Evolutionary conservation across 192 early-diverging fungal species (phyloP).

Genomic region (Jimgerdemannia lactiflua): DNA sequence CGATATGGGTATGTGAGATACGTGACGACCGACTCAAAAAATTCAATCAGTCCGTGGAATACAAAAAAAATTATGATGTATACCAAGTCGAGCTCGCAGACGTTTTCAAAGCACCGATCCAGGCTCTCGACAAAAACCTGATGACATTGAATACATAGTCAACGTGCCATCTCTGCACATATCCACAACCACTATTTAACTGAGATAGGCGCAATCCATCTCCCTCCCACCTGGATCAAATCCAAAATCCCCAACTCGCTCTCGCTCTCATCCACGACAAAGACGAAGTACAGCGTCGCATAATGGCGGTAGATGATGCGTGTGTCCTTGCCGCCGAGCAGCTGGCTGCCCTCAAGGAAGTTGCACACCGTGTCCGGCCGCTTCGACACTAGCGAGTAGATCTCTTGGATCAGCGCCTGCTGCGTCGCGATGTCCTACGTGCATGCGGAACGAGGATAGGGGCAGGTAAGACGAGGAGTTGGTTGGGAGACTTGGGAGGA

Average conservation of each 20-base stretch:
- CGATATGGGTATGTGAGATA: not conserved
- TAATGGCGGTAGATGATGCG: constrained; percentile 96
- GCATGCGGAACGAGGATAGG: not conserved
- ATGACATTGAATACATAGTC: not conserved
- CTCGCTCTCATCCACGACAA: constrained; percentile 95
- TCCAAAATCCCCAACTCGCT: constrained; percentile 96
- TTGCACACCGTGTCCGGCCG: constrained; percentile 90
- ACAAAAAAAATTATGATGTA: not conserved
- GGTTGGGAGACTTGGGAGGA: not conserved
- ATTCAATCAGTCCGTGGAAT: too few species aligned
- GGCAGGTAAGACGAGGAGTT: not conserved
- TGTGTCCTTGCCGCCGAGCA: constrained; percentile 79
- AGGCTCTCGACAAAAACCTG: constrained; percentile 96
- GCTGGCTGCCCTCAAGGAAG: constrained; percentile 82
- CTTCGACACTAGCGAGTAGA: constrained; percentile 80
- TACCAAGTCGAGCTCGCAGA: constrained; percentile 95
- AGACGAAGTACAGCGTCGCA: constrained; percentile 97
- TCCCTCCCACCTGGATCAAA: constrained; percentile 75
- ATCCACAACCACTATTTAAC: not conserved
- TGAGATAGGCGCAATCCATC: not conserved
- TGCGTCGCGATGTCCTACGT: constrained; percentile 75
- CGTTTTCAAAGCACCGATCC: constrained; percentile 91
- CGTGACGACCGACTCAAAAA: too few species aligned
- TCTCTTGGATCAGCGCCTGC: constrained; percentile 86
- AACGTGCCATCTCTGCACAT: not conserved